Percentiles rank a stretch among this genome's conserved stretches.
These are phyloP conservation scores for Nemania bipapillata DNA, from an alignment of 2,329 filamentous ascomycete species.

Conservation along the genomic window DNA sequence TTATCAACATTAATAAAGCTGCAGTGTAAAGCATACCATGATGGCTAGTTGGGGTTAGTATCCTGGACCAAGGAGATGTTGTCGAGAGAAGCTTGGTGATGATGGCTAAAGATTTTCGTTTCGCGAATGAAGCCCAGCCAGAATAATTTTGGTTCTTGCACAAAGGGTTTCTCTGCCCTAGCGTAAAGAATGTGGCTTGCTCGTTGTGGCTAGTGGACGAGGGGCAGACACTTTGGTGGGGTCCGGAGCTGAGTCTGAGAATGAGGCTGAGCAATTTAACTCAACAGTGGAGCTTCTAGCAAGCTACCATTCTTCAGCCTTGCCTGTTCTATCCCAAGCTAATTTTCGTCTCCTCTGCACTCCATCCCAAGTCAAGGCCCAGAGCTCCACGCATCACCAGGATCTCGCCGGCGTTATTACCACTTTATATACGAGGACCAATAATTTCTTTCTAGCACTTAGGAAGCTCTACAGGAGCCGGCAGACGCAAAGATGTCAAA, in stretches of 20 bases:
- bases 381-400: slow-evolving; percentile 53
- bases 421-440: slow-evolving; percentile 42
- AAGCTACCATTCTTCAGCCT: slow-evolving; percentile 44
- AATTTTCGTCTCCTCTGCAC: slow-evolving; percentile 55
- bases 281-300: slow-evolving; percentile 26
- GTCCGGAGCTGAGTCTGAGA: slow-evolving; percentile 32
- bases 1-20: background rate
- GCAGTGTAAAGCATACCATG: slow-evolving; percentile 53
- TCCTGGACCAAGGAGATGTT: slow-evolving; percentile 36
- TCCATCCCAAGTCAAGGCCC: slow-evolving; percentile 58
- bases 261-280: slow-evolving; percentile 29
- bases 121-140: slow-evolving; percentile 25
- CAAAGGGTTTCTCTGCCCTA: slow-evolving; percentile 50
- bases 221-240: slow-evolving; percentile 37
- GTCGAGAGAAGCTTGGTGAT: slow-evolving; percentile 23
- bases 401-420: slow-evolving; percentile 54
- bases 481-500: slow-evolving; percentile 73
- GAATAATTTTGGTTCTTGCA: slow-evolving; percentile 41
- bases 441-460: slow-evolving; percentile 56
- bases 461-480: slow-evolving; percentile 59
- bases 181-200: slow-evolving; percentile 37
- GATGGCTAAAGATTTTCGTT: slow-evolving; percentile 19
- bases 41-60: slow-evolving; percentile 50
- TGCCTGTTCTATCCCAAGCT: slow-evolving; percentile 48
- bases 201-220: slow-evolving; percentile 41